Evolutionary conservation across 169 alveolate species (phyloP), one percentile per base, ranked within the genome.

Genomic region (Cryptosporidium meleagridis): DNA sequence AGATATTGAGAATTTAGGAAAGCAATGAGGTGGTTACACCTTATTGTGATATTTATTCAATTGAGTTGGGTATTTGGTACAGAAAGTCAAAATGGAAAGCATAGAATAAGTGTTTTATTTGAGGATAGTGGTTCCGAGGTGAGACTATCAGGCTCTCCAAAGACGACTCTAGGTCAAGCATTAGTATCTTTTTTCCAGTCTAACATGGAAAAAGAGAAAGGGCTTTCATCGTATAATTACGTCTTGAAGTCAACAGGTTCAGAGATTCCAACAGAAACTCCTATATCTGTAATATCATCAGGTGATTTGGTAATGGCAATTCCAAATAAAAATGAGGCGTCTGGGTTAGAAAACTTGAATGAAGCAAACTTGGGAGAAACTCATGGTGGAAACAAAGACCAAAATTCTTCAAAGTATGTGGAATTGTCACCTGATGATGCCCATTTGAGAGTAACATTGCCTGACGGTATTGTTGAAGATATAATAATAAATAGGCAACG

Each of bases 21-120:
- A 61, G 58, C 45, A 65, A 80, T 80, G 89, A 62, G 89, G 89
- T 80, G 75, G 73, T 23, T 62, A 62, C 75, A 62, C 80, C 62
- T 80, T 65, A 65, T 80, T 65, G 48, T 55, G 18, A 48, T 80
- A 29, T 37, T 80, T 37, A 16, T 37, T 61, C 75, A 62, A 29
- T 26, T 80, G 18, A 31, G 75, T 41, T 80, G 73, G 89, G 69
- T 62, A 41, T 80, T 65, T 80, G 75, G 80, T 62, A 37, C 86
- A 21, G 86, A 75, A 21, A 26, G 4, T 35, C 26, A 52, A 44
- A 61, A 65, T 39, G 37, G 2, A 73, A 80, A 80, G 21, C 89
- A 80, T 39, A 59, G 80, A 41, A 58, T 80, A 21, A 80, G 80
- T 33, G 89, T 80, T 3, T 80, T 41, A 3, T 80, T 80, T 59